These are phyloP conservation scores for Fistulinella cinereoalba DNA, from an alignment of 1,284 basidiomycete genomes.

Conservation along the genomic window DNA sequence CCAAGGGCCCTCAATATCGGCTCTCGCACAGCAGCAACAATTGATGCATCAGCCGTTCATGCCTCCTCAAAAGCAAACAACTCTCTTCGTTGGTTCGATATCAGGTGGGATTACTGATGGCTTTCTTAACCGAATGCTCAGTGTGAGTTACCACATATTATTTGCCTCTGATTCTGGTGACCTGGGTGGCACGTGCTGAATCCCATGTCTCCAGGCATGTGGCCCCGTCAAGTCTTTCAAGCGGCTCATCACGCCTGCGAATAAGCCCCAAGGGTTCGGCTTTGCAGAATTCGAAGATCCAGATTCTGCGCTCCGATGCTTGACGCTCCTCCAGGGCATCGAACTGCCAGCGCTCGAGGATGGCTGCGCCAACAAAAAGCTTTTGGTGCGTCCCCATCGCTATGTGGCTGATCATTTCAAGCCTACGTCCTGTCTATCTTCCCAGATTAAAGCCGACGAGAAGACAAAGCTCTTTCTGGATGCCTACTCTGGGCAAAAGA, in stretches of 20 bases:
- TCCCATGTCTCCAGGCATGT: constrained; percentile 62
- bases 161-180: not conserved
- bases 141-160: constrained; percentile 50
- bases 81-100: constrained; percentile 92
- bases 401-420: constrained; percentile 27
- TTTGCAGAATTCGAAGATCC: constrained; percentile 93
- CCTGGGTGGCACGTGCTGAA: constrained; percentile 1
- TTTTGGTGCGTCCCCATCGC: constrained; percentile 61
- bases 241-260: constrained; percentile 82
- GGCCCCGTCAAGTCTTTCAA: constrained; percentile 87
- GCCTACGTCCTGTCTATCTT: constrained; percentile 35
- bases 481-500: constrained; percentile 75
- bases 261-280: constrained; percentile 92
- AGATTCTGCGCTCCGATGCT: constrained; percentile 80
- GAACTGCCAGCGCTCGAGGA: constrained; percentile 87
- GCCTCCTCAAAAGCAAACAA: constrained; percentile 59
- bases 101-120: constrained; percentile 85
- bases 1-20: constrained; percentile 83
- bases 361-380: constrained; percentile 79
- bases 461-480: constrained; percentile 87
- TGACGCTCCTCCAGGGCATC: constrained; percentile 77
- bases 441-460: constrained; percentile 88
- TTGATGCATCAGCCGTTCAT: constrained; percentile 54
- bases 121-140: constrained; percentile 75
- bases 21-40: constrained; percentile 81